Base-by-base conservation (phyloP, 2,329 filamentous ascomycete species). In the Colletotrichum higginsianum region DNA sequence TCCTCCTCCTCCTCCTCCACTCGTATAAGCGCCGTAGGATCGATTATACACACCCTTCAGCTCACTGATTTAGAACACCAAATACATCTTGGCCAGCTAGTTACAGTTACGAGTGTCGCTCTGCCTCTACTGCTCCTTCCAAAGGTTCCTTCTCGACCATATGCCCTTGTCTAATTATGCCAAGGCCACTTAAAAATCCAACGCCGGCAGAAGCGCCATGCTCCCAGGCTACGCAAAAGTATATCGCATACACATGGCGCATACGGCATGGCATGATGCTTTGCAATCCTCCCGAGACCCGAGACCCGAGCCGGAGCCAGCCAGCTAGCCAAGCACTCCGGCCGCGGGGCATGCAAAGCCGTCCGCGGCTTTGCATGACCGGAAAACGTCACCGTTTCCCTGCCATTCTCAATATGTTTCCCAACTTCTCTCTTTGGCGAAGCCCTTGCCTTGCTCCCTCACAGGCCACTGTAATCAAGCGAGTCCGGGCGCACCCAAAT, bases 291-390 rank as follows among this genome's bases (percentile, higher is more conserved):
- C 40, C 46, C 46, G n/a, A 50, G 60, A 50, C 40, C 46, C 46
- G n/a, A 50, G 60, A 50, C 40, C 21, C 58, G 66, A 44, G 13
- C n/a, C 55, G 35, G 21, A 21, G 35, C 53, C 30, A 26, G 26
- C 23, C 58, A 44, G 30, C 30, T 1, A 35, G 30, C 30, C 30
- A 35, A 35, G 30, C 8, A 35, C 30, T 35, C 30, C 9, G 30
- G 30, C 30, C 30, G 2, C 30, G 30, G 12, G 53, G 12, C 44
- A 42, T 42, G 23, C 42, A 61, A 16, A 47, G 40, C 66, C 66
- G 60, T 50, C 50, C 50, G 23, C 50, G 42, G 15, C 42, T 42
- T 30, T 67, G 60, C 60, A 64, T 67, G 40, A 13, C 58, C 60
- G 58, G n/a, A n/a, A n/a, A 53, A 21, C 66, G 40, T n/a, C 15